Percentiles rank a stretch among this genome's conserved stretches.
Conservation (phyloP, 352 stramenopile genomes). For the Halophytophthora polymorphica region DNA sequence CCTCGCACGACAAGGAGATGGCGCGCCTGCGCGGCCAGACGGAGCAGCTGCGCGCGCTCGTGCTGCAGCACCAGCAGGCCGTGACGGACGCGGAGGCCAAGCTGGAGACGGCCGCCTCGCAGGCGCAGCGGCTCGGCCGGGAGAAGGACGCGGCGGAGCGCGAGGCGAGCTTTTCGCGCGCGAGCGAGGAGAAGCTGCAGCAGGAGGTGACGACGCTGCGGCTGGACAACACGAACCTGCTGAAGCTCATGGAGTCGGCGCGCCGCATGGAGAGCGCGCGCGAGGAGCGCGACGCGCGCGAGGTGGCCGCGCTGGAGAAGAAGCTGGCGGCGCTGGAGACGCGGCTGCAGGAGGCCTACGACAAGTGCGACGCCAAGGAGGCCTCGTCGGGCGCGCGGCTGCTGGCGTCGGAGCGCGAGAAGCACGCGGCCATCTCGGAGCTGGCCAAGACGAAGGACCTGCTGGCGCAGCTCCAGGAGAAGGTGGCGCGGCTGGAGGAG, state of each 20-base stretch:
- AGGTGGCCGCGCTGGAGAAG: slow-evolving; percentile 41
- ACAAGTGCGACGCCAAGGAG: slow-evolving; percentile 66
- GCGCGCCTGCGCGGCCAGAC: slow-evolving; percentile 51
- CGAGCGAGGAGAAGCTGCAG: slow-evolving; percentile 63
- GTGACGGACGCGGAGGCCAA: slow-evolving; percentile 55
- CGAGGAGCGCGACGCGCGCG: slow-evolving; percentile 53
- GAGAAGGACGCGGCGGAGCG: slow-evolving; percentile 50
- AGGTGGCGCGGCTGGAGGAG: slow-evolving; percentile 50
- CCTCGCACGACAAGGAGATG: slow-evolving; percentile 64
- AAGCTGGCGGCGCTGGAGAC: slow-evolving; percentile 49
- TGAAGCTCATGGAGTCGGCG: slow-evolving; percentile 77
- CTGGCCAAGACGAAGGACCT: slow-evolving; percentile 39
- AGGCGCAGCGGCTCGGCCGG: slow-evolving; percentile 37
- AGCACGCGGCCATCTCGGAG: slow-evolving; percentile 43
- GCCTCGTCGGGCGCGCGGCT: slow-evolving; percentile 38
- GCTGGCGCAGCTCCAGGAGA: slow-evolving; percentile 34
- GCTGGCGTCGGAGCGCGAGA: slow-evolving; percentile 51
- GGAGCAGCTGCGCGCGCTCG: slow-evolving; percentile 58
- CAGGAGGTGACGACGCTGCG: slow-evolving; percentile 55
- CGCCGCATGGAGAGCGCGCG: slow-evolving; percentile 61
- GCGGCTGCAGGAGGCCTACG: slow-evolving; percentile 55
- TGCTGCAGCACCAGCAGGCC: slow-evolving; percentile 65
- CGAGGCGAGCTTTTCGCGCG: slow-evolving; percentile 46
- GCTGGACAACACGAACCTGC: slow-evolving; percentile 72
- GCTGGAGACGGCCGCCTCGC: slow-evolving; percentile 42